Percentiles rank a stretch among this genome's conserved stretches.
Evolutionary conservation across 768 basidiomycete species (phyloP).

Genomic region (Hydnum rufescens): DNA sequence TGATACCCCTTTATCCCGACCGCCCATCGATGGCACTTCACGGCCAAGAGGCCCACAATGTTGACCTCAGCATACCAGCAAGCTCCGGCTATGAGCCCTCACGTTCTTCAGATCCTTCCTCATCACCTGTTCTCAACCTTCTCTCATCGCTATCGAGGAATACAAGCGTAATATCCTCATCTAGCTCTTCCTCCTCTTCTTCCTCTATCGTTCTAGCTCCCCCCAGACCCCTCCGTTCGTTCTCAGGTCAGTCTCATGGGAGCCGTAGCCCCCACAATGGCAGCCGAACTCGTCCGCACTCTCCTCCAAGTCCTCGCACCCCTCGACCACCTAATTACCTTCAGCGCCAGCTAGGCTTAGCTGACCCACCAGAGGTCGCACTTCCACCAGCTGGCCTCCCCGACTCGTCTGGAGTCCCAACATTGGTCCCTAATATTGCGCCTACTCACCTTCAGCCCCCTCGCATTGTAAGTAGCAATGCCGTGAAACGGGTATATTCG

Average conservation of each 20-base stretch:
- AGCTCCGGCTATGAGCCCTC: no score
- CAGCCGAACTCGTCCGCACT: slow-evolving; percentile 1
- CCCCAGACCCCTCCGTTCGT: slow-evolving; percentile 7
- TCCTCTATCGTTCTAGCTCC: slow-evolving; percentile 7
- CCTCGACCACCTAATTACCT: not conserved
- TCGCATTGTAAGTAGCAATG: slow-evolving; percentile 4
- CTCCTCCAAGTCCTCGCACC: slow-evolving; percentile 7
- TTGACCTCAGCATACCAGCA: no score
- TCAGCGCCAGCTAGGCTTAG: not conserved
- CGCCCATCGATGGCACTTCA: no score
- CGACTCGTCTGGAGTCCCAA: slow-evolving; percentile 1
- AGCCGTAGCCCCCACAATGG: slow-evolving; percentile 2
- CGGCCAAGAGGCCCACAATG: no score
- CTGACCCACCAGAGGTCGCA: slow-evolving; percentile 1
- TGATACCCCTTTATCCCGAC: no score
- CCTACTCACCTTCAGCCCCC: slow-evolving; percentile 3
- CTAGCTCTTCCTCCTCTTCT: slow-evolving; percentile 21
- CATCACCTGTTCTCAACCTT: slow-evolving; percentile 5
- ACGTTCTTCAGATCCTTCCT: no score
- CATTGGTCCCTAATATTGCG: not conserved
- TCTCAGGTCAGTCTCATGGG: slow-evolving; percentile 7
- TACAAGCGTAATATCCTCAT: slow-evolving; percentile 51
- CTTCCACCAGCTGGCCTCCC: not conserved
- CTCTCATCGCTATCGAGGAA: slow-evolving; percentile 55
- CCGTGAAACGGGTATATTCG: slow-evolving; percentile 2